Conservation (phyloP, 148 eudicot genomes). For the Dysphania ambrosioides region DNA sequence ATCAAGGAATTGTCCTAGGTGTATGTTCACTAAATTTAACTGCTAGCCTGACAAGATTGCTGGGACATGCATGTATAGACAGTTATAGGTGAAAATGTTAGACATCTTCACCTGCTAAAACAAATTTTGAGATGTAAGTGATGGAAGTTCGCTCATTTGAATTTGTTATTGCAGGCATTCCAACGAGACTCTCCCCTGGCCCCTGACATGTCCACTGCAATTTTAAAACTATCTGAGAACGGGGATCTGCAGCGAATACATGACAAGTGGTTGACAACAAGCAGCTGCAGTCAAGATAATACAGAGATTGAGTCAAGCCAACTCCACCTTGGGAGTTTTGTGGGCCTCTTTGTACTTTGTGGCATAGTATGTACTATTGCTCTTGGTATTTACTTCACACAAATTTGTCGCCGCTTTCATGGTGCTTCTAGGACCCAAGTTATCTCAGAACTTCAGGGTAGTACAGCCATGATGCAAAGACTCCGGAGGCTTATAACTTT, state of each 20-base stretch:
- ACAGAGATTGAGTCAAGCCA: conserved; percentile 75
- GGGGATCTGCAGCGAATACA: conserved; percentile 95
- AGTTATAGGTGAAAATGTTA: not conserved
- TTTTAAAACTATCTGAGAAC: conserved; percentile 68
- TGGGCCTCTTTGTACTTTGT: conserved; percentile 77
- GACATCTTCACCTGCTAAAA: not conserved
- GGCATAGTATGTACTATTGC: conserved; percentile 69
- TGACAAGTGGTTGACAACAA: conserved; percentile 81
- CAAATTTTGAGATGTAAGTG: not conserved
- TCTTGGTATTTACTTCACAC: conserved; percentile 54
- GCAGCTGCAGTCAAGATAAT: conserved; percentile 60
- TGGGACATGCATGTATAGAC: not conserved
- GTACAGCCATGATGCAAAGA: conserved; percentile 42
- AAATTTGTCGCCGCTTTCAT: conserved; percentile 43
- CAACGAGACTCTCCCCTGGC: conserved; percentile 94
- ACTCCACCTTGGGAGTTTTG: conserved; percentile 81
- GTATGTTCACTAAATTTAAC: not conserved
- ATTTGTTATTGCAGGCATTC: conserved; percentile 57
- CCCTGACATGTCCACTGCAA: conserved; percentile 83
- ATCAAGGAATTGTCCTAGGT: not conserved
- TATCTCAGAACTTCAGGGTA: conserved; percentile 28
- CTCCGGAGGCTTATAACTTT: conserved; percentile 56
- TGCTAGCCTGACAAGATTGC: not conserved
- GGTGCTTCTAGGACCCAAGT: conserved; percentile 24
- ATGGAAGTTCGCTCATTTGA: not conserved